Conservation (phyloP, 345 rosid species). For the Punica granatum region DNA sequence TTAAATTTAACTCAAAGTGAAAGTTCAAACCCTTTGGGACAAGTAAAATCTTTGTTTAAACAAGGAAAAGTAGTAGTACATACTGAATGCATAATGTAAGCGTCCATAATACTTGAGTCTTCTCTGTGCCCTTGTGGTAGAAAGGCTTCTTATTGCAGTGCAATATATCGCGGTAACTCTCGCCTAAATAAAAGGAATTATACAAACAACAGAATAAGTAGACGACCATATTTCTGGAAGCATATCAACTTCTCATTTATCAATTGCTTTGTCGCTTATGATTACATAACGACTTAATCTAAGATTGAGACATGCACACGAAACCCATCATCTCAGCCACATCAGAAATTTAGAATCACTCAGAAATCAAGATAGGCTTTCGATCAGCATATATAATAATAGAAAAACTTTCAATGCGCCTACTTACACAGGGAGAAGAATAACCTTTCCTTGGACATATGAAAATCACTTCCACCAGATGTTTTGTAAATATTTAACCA, state of each 20-base stretch:
- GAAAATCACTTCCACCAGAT: conserved; percentile 59
- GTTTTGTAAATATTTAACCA: conserved; percentile 58
- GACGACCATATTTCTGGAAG: not conserved
- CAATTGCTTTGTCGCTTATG: not conserved
- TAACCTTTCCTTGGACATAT: conserved; percentile 54
- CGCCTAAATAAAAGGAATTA: conserved; percentile 28
- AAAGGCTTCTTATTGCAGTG: conserved; percentile 85
- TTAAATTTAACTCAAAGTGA: not conserved
- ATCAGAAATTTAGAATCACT: not conserved
- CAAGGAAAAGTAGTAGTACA: conserved; percentile 18
- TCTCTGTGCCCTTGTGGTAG: conserved; percentile 69
- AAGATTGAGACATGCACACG: not conserved
- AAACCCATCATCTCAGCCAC: not conserved
- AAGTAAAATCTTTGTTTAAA: not conserved
- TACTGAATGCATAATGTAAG: conserved; percentile 86
- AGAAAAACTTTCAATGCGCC: conserved; percentile 5
- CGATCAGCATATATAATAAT: not conserved
- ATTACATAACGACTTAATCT: not conserved
- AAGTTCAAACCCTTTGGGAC: not conserved
- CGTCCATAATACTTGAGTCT: conserved; percentile 71
- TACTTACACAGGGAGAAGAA: conserved; percentile 83
- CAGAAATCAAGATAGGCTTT: not conserved
- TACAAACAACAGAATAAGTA: not conserved
- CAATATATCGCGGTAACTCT: conserved; percentile 73
- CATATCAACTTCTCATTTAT: not conserved